phyloP scores from a whole-genome alignment of 2,329 filamentous ascomycete species.

The Rhynchosporium agropyri region DNA sequence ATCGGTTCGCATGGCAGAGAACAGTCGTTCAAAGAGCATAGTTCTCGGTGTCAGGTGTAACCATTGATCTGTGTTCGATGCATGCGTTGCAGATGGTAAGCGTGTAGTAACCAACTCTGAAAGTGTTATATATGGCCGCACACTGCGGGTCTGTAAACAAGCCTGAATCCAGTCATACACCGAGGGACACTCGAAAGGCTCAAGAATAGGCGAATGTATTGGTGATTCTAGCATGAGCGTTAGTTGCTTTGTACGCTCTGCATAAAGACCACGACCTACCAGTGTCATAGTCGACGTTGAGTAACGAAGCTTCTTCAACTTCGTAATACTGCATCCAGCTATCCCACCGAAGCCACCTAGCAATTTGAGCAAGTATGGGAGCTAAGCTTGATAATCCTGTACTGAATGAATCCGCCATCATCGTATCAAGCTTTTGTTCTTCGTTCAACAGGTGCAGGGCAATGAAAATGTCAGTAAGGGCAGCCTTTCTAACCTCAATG shows the following conservation, averaged over 20 bases:
- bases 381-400: constrained; percentile 57
- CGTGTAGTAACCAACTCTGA: constrained; percentile 49
- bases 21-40: constrained; percentile 68
- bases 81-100: constrained; percentile 27
- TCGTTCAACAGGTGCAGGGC: constrained; percentile 86
- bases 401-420: constrained; percentile 51
- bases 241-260: constrained; percentile 1
- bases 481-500: constrained; percentile 59
- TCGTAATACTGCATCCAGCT: constrained; percentile 65
- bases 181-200: constrained; percentile 60
- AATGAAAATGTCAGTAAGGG: constrained; percentile 69
- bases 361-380: constrained; percentile 79
- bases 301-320: constrained; percentile 57
- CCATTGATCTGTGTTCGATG: constrained; percentile 35
- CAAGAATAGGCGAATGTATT: constrained; percentile 42
- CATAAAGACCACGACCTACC: constrained; percentile 40
- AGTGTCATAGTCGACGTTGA: constrained; percentile 59
- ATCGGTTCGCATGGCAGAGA: constrained; percentile 57
- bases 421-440: constrained; percentile 79
- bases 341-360: constrained; percentile 77
- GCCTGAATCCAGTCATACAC: constrained; percentile 58
- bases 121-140: constrained; percentile 52
- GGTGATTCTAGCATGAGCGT: constrained; percentile 25
- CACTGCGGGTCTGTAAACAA: constrained; percentile 41
- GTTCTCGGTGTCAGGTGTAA: constrained; percentile 61